Percentiles rank a stretch among this genome's conserved stretches.
These are phyloP conservation scores for Fusarium sp. DNA, from an alignment of 2,329 filamentous ascomycete genomes.

Conservation along the genomic window DNA sequence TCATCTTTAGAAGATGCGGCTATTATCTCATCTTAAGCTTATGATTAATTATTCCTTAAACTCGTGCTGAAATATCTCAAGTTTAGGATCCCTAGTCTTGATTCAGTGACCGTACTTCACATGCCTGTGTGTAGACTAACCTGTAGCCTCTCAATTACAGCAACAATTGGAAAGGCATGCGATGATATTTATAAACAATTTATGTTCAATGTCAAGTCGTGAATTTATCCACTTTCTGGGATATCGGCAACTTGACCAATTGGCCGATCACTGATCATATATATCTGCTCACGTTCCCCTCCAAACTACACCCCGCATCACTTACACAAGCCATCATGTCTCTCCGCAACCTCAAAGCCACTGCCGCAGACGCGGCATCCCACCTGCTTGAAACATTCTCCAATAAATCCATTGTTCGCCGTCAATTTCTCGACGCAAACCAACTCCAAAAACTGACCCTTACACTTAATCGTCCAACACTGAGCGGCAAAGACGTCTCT, in stretches of 20 bases:
- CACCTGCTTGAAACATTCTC: constrained; percentile 48
- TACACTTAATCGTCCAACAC: constrained; percentile 62
- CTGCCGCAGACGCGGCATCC: constrained; percentile 46
- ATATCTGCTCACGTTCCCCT: neutral
- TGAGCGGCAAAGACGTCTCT: constrained; percentile 54
- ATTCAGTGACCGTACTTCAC: neutral
- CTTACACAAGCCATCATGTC: constrained; percentile 12
- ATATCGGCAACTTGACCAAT: neutral
- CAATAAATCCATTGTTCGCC: constrained; percentile 42
- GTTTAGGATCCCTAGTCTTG: neutral
- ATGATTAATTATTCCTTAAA: neutral
- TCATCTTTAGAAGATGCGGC: rapidly evolving
- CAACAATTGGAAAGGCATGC: neutral
- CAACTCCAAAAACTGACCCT: constrained; percentile 71
- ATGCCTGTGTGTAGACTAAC: neutral
- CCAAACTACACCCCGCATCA: constrained; percentile 10
- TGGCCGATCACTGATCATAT: neutral
- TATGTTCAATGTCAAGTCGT: rapidly evolving
- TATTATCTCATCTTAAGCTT: rapidly evolving
- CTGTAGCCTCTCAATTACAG: neutral
- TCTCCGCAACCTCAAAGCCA: constrained; percentile 32
- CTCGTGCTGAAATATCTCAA: neutral
- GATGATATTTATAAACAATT: rapidly evolving
- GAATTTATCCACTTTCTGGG: neutral
- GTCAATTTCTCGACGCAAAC: constrained; percentile 68